Conservation (phyloP, 1,284 basidiomycete genomes). For the Ustilago esculenta region DNA sequence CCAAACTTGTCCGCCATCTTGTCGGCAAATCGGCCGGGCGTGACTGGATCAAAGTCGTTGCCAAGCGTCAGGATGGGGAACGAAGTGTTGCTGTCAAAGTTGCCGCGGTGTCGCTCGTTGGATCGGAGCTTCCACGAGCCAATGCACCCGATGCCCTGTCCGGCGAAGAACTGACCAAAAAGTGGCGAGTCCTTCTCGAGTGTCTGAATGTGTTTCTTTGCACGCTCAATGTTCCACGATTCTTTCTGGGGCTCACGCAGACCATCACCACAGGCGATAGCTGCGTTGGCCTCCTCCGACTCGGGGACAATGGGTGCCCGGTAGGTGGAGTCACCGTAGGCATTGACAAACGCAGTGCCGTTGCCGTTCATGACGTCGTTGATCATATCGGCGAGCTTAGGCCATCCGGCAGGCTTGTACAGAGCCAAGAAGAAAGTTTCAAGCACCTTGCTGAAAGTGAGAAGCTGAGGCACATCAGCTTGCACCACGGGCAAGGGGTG, state of each 20-base stretch:
- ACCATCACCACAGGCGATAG: slow-evolving; percentile 46
- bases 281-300: slow-evolving; percentile 25
- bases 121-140: slow-evolving; percentile 42
- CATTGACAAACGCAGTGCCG: slow-evolving; percentile 35
- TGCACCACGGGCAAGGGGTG: slow-evolving; percentile 36
- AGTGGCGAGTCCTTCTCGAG: slow-evolving; percentile 39
- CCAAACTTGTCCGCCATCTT: slow-evolving; percentile 43
- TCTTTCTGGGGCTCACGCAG: slow-evolving; percentile 12
- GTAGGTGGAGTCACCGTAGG: slow-evolving; percentile 36
- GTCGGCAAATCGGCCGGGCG: slow-evolving; percentile 41
- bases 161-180: slow-evolving; percentile 44
- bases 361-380: slow-evolving; percentile 43
- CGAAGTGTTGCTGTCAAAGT: slow-evolving; percentile 44
- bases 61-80: slow-evolving; percentile 48
- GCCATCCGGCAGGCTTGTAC: slow-evolving; percentile 46
- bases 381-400: slow-evolving; percentile 35
- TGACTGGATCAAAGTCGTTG: slow-evolving; percentile 56
- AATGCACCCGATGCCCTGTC: slow-evolving; percentile 25
- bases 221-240: slow-evolving; percentile 29
- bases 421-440: slow-evolving; percentile 30
- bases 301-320: slow-evolving; percentile 22
- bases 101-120: slow-evolving; percentile 44
- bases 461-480: slow-evolving; percentile 41
- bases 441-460: slow-evolving; percentile 44
- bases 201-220: slow-evolving; percentile 22